phyloP scores from a whole-genome alignment of 2,329 filamentous ascomycete species.

The Falciphora oryzae region DNA sequence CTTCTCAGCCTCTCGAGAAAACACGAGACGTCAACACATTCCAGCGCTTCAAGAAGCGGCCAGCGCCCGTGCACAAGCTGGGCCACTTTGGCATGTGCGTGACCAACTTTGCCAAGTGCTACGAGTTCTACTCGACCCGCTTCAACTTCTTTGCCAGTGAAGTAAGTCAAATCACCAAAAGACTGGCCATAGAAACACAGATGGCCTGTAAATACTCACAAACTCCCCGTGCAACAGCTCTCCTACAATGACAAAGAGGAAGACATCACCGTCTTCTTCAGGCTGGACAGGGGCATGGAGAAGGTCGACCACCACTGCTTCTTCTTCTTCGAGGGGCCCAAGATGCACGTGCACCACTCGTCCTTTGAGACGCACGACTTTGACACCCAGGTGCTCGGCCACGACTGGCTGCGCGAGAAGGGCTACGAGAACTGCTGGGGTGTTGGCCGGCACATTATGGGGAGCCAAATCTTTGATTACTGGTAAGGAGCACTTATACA shows the following conservation, averaged over 20 bases:
- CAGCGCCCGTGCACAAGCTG: conserved; percentile 40
- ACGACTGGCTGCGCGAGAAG: conserved; percentile 60
- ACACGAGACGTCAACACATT: conserved; percentile 42
- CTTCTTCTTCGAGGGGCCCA: conserved; percentile 42
- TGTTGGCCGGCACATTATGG: conserved; percentile 63
- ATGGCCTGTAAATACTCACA: conserved; percentile 2
- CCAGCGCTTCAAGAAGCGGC: conserved; percentile 43
- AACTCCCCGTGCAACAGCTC: conserved; percentile 20
- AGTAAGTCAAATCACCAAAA: conserved; percentile 20
- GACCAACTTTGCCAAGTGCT: conserved; percentile 41
- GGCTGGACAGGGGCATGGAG: conserved; percentile 36
- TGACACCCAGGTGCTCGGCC: conserved; percentile 63
- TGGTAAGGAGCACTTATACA: too few species aligned
- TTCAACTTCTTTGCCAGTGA: conserved; percentile 50
- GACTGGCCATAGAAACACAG: too few species aligned
- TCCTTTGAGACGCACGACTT: conserved; percentile 68
- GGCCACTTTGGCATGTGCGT: conserved; percentile 51
- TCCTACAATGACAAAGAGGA: conserved; percentile 30
- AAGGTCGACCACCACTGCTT: conserved; percentile 46
- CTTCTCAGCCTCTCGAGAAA: conserved; percentile 42
- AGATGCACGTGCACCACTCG: conserved; percentile 58
- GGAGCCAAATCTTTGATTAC: conserved; percentile 68
- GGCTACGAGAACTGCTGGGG: conserved; percentile 65
- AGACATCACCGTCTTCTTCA: conserved; percentile 39
- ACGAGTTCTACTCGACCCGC: conserved; percentile 42